Evolutionary conservation across 108 stramenopile species (phyloP), one percentile per base, ranked within the genome.

Genomic region (Cyclotella cryptica): DNA sequence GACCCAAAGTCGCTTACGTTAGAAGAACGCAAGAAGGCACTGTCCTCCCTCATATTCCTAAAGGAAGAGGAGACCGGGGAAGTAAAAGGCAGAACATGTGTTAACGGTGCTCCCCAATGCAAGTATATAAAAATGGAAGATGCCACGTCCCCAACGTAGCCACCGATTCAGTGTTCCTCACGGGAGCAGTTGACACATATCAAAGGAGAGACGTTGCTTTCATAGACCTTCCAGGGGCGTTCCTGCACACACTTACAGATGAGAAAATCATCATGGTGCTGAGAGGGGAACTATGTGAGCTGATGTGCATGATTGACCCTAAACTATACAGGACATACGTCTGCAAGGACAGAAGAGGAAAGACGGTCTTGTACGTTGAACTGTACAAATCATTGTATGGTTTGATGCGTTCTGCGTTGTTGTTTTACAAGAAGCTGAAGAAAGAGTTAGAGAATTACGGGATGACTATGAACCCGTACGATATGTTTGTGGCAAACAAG

Each of bases 361-460:
- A 72, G 46, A 24, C 66, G 19, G 44, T 77, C 3, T 35, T 88
- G 0, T 86, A 86, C 49, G 80, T 84, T 42, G 87, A 10, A 69
- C 6, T 35, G 6, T 35, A 35, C 35, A 35, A 35, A 6, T 35
- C 6, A 6, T 6, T 35, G 35, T 35, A 66, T 26, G 69, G 69
- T 7, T 2, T 69, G 15, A 17, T 78, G n/a, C 35, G 26, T 21
- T 57, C 46, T 13, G 42, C 74, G 17, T 10, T 70, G n/a, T 60
- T 70, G 10, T 66, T 57, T 8, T 65, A 54, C 28, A 35, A 35
- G 6, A 35, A 35, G 6, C 35, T 6, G 35, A 35, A 35, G 35
- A 35, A 35, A 6, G 35, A 35, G 35, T 35, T 35, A 35, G 35
- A 35, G 6, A 6, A 35, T 2, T 35, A 35, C 35, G 35, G 35